phyloP scores from a whole-genome alignment of 805 yeast species.

The Priceomyces melissophilus region DNA sequence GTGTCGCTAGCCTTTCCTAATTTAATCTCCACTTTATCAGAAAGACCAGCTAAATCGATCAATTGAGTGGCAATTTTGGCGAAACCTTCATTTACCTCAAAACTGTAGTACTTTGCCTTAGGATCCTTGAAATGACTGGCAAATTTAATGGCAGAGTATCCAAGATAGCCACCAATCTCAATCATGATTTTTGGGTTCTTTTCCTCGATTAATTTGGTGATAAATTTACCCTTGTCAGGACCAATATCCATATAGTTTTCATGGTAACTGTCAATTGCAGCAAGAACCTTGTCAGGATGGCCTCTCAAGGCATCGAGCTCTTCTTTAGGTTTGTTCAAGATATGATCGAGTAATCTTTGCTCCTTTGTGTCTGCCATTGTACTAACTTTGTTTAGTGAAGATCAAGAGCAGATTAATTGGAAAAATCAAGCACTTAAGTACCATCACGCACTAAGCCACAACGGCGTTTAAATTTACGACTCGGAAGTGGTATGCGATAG shows the following conservation, averaged over 20 bases:
- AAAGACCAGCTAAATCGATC: conserved; percentile 34
- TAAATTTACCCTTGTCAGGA: conserved; percentile 23
- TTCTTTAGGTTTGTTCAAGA: conserved; percentile 19
- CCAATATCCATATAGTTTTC: conserved; percentile 32
- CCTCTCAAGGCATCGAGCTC: conserved; percentile 21
- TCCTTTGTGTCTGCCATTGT: conserved; percentile 16
- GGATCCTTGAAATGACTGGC: conserved; percentile 21
- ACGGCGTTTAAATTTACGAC: no score
- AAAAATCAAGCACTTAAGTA: no score
- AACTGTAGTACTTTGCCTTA: conserved; percentile 29
- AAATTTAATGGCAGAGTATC: conserved; percentile 36
- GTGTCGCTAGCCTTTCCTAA: conserved; percentile 30
- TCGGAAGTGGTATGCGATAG: no score
- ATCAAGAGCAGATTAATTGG: no score
- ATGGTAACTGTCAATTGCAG: conserved; percentile 24
- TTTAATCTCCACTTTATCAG: conserved; percentile 25
- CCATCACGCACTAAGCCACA: no score
- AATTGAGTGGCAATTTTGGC: conserved; percentile 28
- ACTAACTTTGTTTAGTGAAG: no score
- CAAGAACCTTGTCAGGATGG: conserved; percentile 27
- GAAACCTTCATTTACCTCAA: conserved; percentile 27
- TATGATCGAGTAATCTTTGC: conserved; percentile 20
- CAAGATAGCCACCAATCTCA: conserved; percentile 33
- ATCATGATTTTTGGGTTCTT: conserved; percentile 23
- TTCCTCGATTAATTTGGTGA: conserved; percentile 20